Base-by-base conservation (phyloP, 2,329 filamentous ascomycete genomes). In the Talaromyces pinophilus region DNA sequence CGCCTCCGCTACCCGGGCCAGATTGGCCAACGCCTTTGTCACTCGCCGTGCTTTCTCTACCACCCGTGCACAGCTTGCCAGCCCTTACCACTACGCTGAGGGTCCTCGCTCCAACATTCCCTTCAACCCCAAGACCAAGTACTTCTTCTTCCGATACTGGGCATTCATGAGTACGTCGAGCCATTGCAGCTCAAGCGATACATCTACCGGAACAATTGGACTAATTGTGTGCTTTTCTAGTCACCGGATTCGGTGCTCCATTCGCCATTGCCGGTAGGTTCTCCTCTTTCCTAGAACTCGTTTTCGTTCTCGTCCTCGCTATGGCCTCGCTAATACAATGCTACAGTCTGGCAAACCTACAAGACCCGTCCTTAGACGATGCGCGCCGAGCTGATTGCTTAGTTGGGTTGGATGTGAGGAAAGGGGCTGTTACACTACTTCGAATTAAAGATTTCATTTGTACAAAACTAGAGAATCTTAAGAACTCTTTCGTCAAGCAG, bases 21-120 rank as follows among this genome's bases (percentile, higher is more conserved):
- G 80, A 72, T 77, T 81, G 78, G 85, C 89, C 79, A 88, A 88
- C 78, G 83, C 86, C 71, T 81, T 89, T 78, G 85, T 93, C 83
- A 87, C 90, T 86, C 92, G 93, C 85, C 93, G 95, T 82, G 92
- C 90, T 84, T 97, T 99, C 90, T 90, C 93, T 82, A 88, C 92
- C 77, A 96, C 94, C 80, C 92, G 92, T 77, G 83, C 90, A 79
- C 92, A 92, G 81, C 84, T 96, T 79, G 87, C 86, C 75, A 96
- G 92, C 79, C 93, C 93, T 71, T 97, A 96, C 90, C 95, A 99
- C 87, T 99, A 99, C 86, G 90, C 94, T 74, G 94, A 98, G 85
- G 95, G 94, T 71, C 92, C 94, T 77, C 91, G 92, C 82, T 90
- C 87, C 85, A 98, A 97, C 87, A 83, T 99, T 72, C 95, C 95